Evolutionary conservation across 176 grass and related monocot genomes (phyloP).

Genomic region (Avena insularis): DNA sequence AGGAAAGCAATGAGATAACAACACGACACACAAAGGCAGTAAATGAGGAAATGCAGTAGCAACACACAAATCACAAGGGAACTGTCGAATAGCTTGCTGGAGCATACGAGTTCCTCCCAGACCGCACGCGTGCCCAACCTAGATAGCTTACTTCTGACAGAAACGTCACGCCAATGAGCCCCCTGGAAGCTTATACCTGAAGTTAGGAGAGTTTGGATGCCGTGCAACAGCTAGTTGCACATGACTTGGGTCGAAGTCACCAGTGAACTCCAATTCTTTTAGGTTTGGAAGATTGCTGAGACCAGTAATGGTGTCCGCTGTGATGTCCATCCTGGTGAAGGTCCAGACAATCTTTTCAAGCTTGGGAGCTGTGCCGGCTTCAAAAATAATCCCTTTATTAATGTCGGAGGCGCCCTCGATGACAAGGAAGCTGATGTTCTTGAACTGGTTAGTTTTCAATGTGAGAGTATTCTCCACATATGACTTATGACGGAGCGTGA

Average conservation of each 20-base stretch:
- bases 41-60: too few species aligned
- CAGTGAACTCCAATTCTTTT: neutral
- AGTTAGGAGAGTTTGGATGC: neutral
- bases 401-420: neutral
- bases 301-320: neutral
- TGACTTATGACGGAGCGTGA: constrained; percentile 15
- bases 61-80: too few species aligned
- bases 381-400: neutral
- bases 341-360: neutral
- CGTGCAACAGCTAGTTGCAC: neutral
- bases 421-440: neutral
- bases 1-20: too few species aligned
- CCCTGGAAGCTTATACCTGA: neutral
- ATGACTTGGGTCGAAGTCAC: neutral
- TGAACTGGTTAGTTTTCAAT: neutral
- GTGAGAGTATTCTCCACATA: neutral
- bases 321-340: neutral
- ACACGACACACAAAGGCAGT: too few species aligned
- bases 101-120: too few species aligned
- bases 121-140: too few species aligned
- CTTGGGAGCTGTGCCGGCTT: neutral
- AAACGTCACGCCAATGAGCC: neutral
- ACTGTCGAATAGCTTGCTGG: too few species aligned
- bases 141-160: neutral
- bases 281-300: neutral